phyloP scores from a whole-genome alignment of 495 filamentous ascomycete genomes.

The Hypoxylon crocopeplum region DNA sequence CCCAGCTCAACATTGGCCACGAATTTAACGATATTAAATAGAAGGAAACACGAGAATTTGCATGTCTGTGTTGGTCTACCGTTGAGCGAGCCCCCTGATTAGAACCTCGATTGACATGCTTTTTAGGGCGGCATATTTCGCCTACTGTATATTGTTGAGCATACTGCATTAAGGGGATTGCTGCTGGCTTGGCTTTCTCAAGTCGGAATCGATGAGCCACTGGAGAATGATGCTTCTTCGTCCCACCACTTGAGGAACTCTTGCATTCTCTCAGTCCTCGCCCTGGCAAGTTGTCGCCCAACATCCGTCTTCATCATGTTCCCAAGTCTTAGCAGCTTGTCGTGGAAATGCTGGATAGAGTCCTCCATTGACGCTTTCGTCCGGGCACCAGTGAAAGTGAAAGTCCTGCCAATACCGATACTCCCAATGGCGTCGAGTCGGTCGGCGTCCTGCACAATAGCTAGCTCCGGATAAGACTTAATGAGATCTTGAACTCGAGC shows the following conservation, averaged over 20 bases:
- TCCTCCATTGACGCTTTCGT: constrained; percentile 60
- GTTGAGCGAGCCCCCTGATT: too few species aligned
- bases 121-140: neutral
- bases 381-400: constrained; percentile 76
- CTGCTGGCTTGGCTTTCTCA: too few species aligned
- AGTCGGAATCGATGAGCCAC: neutral
- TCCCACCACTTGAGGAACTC: constrained; percentile 75
- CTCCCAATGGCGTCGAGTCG: constrained; percentile 88
- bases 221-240: constrained; percentile 59
- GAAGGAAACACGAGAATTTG: too few species aligned
- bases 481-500: constrained; percentile 59
- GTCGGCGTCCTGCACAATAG: constrained; percentile 89
- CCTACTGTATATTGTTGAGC: neutral
- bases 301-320: constrained; percentile 84
- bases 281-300: constrained; percentile 69
- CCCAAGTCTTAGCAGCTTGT: constrained; percentile 77
- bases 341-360: constrained; percentile 76
- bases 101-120: too few species aligned
- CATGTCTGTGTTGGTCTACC: too few species aligned
- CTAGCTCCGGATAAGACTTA: constrained; percentile 71
- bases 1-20: too few species aligned
- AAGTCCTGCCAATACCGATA: constrained; percentile 78
- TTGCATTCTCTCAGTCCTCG: constrained; percentile 67
- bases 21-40: neutral
- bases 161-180: too few species aligned